These are phyloP conservation scores for Elsinoe fawcettii DNA, from an alignment of 2,329 filamentous ascomycete genomes.

Conservation along the genomic window DNA sequence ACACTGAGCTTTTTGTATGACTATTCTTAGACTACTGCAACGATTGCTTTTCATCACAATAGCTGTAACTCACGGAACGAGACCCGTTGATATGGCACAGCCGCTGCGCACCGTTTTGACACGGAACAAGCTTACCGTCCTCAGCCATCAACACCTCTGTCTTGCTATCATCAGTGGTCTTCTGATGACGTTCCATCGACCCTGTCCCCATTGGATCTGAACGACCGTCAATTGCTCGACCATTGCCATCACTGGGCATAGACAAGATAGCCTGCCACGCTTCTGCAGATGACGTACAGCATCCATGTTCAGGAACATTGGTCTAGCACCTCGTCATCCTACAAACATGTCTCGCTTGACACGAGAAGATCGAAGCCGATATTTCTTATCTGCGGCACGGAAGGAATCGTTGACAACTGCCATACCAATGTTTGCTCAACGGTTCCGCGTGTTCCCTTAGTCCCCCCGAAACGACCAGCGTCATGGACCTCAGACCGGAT, in stretches of 20 bases:
- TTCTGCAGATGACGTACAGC: no score
- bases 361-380: neutral
- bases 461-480: neutral
- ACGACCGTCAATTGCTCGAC: no score
- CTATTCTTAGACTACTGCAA: neutral
- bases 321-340: conserved; percentile 4
- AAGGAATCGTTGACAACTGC: conserved; percentile 11
- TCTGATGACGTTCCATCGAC: no score
- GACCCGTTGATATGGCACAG: neutral
- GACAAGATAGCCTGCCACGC: no score
- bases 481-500: neutral
- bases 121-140: neutral
- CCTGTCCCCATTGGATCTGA: no score
- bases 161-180: no score
- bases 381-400: conserved; percentile 9
- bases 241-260: no score
- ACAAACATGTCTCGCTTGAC: conserved; percentile 13
- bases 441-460: neutral
- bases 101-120: neutral
- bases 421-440: conserved; percentile 5
- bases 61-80: neutral
- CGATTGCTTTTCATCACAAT: neutral
- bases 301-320: neutral
- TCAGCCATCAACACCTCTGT: neutral
- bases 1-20: no score